Evolutionary conservation across 2,329 filamentous ascomycete genomes (phyloP).

Genomic region (Rhytidhysteron rufulum): DNA sequence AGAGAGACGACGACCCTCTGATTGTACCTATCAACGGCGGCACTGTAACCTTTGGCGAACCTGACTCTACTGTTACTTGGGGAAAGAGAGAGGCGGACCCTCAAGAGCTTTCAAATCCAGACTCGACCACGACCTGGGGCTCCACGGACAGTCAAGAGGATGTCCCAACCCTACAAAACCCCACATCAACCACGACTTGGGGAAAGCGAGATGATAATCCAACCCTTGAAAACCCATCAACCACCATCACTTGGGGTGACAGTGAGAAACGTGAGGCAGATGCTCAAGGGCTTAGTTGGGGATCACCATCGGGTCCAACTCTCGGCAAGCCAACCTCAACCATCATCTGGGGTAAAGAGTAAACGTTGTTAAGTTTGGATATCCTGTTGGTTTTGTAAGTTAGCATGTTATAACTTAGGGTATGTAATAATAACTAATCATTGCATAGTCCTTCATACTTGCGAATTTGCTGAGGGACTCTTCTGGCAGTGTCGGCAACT

Average conservation of each 20-base stretch:
- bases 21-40: background rate
- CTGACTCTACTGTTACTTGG: constrained; percentile 1
- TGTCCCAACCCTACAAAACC: background rate
- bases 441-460: too few species aligned
- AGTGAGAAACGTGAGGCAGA: background rate
- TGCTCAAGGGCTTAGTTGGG: background rate
- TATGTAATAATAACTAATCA: too few species aligned
- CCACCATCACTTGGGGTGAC: background rate
- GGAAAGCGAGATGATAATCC: background rate
- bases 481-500: too few species aligned
- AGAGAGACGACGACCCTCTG: background rate
- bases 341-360: background rate
- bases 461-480: too few species aligned
- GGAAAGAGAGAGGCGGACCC: background rate
- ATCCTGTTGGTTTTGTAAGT: too few species aligned
- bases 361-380: too few species aligned
- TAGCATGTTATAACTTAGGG: too few species aligned
- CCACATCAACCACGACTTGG: background rate
- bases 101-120: background rate
- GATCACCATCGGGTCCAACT: background rate
- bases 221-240: background rate
- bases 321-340: background rate
- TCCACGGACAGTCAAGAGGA: too few species aligned
- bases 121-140: background rate
- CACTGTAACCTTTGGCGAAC: background rate